Evolutionary conservation across 108 stramenopile species (phyloP).

Genomic region (Skeletonema potamos): DNA sequence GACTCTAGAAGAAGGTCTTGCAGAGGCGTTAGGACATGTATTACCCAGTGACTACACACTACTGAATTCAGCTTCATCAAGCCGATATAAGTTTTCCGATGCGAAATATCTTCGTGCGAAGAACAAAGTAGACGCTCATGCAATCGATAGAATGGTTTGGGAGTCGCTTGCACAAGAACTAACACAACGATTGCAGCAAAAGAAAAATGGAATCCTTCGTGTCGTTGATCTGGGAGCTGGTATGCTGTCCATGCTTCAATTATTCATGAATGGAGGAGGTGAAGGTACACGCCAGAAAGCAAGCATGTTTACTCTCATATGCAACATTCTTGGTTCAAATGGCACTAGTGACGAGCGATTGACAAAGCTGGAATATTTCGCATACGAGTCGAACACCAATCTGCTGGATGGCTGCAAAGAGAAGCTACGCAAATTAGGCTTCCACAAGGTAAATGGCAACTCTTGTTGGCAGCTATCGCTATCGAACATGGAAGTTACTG

Average conservation of each 20-base stretch:
- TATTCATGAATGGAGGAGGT: constrained; percentile 55
- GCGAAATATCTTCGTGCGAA: constrained; percentile 72
- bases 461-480: neutral
- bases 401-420: constrained; percentile 52
- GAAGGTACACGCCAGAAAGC: constrained; percentile 22
- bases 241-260: constrained; percentile 68
- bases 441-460: constrained; percentile 25
- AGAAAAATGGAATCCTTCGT: constrained; percentile 13
- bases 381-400: constrained; percentile 75
- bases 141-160: constrained; percentile 69
- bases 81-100: constrained; percentile 56
- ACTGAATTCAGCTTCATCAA: neutral
- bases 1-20: constrained; percentile 56
- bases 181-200: constrained; percentile 17
- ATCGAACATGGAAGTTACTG: constrained; percentile 36
- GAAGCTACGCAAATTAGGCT: constrained; percentile 55
- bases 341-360: constrained; percentile 8
- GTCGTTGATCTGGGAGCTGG: constrained; percentile 82
- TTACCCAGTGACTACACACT: constrained; percentile 8
- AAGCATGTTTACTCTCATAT: constrained; percentile 35
- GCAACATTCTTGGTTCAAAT: neutral
- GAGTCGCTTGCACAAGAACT: constrained; percentile 45
- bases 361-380: constrained; percentile 60
- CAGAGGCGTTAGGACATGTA: constrained; percentile 55
- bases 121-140: constrained; percentile 71